These are phyloP conservation scores for Lecanicillium sp. DNA, from an alignment of 2,329 filamentous ascomycete species.

Conservation along the genomic window DNA sequence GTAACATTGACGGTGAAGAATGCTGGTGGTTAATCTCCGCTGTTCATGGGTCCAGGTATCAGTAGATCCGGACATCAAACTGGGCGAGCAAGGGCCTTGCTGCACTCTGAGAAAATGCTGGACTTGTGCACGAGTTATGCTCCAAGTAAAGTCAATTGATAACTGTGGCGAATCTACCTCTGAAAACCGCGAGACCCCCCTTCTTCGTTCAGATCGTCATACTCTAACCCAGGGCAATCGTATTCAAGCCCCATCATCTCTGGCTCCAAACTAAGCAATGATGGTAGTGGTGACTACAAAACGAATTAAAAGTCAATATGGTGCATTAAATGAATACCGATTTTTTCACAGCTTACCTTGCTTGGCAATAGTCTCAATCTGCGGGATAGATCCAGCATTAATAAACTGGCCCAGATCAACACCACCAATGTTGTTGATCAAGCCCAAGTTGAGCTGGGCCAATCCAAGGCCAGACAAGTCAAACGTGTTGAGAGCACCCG, in stretches of 20 bases:
- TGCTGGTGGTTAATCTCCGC: no score
- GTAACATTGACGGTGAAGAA: no score
- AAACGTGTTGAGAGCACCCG: conserved; percentile 21
- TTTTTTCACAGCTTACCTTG: conserved; percentile 14
- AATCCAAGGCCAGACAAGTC: conserved; percentile 19
- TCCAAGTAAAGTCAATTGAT: no score
- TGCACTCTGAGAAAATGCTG: no score
- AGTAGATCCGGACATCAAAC: no score
- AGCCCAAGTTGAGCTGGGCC: conserved; percentile 20
- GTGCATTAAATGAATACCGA: no score
- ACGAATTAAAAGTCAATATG: not conserved
- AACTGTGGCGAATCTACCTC: not conserved
- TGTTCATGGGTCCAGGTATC: no score
- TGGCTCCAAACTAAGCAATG: conserved; percentile 1
- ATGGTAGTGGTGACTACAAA: conserved; percentile 6
- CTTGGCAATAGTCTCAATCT: conserved; percentile 20
- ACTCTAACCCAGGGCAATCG: no score
- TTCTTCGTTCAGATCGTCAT: no score
- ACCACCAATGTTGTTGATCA: conserved; percentile 18
- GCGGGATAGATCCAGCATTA: conserved; percentile 16
- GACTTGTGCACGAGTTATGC: no score
- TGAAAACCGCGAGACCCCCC: no score
- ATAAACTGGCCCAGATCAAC: conserved; percentile 23
- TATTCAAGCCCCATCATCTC: not conserved
- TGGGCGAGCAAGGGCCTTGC: no score